Base-by-base conservation (phyloP, 2,329 filamentous ascomycete species). In the Hypomyces rosellus region DNA sequence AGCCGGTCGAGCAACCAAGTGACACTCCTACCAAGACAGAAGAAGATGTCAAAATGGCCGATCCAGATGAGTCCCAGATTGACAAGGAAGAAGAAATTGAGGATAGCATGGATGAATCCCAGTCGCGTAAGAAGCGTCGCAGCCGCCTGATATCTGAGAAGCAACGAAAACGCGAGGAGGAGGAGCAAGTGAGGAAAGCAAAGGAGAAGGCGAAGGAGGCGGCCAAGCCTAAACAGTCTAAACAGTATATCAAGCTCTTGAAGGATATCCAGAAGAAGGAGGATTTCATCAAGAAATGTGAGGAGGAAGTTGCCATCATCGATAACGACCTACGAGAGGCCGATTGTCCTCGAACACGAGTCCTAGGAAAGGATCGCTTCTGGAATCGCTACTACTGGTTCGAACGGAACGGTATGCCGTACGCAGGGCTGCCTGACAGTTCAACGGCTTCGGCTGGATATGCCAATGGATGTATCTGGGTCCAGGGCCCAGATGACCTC, bases 361-460 rank as follows among this genome's bases (percentile, higher is more conserved):
- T 92, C 15, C 76, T 99, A 22, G 93, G 93, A 53, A 92, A 93
- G 66, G 93, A 99, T 69, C 84, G 93, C 41, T 99, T 96, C 75
- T 96, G 92, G 84, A 97, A 99, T 69, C 83, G 92, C 48, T 99
- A 97, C 69, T 97, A 95, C 75, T 99, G 93, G 92, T 96, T 97
- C 66, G 93, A 99, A 70, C 86, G 92, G 55, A 99, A 97, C 63
- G 93, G 91, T 20, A 97, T 97, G 91, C 93, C 93, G 0, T 96
- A 92, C 62, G 89, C 80, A 33, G 93, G 93, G 4, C 76, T 96
- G 49, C 91, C 91, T 0, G 82, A 80, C 56, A 95, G 89, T 67
- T 96, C 91, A 14, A 97, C 92, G 1, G 87, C 89, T 1, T 77
- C 84, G 42, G 90, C 92, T 18, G 85, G 81, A 8, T 99, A 97